A percentile compares a stretch with the other conserved stretches of the same genome.
phyloP scores from a whole-genome alignment of 345 rosid genomes.

The Lumnitzera racemosa region DNA sequence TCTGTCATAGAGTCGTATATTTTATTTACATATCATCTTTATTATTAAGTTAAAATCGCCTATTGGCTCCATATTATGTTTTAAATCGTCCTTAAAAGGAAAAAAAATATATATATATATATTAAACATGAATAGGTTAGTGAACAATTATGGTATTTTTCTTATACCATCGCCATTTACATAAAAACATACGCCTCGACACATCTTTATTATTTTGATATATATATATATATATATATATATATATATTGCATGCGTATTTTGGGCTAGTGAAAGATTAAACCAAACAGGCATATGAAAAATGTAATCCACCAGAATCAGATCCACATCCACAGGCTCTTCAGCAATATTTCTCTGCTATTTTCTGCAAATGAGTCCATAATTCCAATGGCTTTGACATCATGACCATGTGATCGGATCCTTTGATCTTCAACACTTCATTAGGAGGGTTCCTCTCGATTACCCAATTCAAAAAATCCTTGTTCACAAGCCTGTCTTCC shows the following conservation, averaged over 20 bases:
- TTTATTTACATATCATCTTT: neutral
- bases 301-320: neutral
- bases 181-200: no score
- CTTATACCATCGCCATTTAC: no score
- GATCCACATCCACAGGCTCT: neutral
- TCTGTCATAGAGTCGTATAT: neutral
- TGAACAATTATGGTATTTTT: no score
- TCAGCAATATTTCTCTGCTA: slow-evolving; percentile 21
- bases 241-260: no score
- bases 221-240: no score
- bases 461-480: slow-evolving; percentile 31
- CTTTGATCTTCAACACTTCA: slow-evolving; percentile 26
- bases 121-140: no score
- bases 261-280: no score
- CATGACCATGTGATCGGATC: slow-evolving; percentile 60
- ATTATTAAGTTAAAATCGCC: slow-evolving; percentile 17
- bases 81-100: no score
- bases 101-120: no score
- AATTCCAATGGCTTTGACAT: slow-evolving; percentile 33
- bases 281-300: no score
- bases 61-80: no score
- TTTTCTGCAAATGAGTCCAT: slow-evolving; percentile 10
- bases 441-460: slow-evolving; percentile 40
- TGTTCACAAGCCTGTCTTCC: slow-evolving; percentile 18
- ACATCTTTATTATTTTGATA: no score